Base-by-base conservation (phyloP, 1,139 yeast species). In the Hanseniaspora gamundiae region DNA sequence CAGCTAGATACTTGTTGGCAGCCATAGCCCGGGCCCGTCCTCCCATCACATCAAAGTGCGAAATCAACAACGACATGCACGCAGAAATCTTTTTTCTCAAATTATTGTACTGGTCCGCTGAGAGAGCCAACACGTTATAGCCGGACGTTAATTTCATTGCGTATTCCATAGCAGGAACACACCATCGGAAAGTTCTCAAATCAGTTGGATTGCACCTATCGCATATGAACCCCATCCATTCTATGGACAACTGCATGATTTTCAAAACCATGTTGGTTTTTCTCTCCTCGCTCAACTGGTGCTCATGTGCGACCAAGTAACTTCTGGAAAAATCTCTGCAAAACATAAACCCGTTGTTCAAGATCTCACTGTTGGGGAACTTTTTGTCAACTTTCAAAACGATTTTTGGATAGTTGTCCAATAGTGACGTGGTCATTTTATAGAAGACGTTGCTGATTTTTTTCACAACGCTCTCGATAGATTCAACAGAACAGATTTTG, bases 21-120 rank as follows among this genome's bases (percentile, higher is more conserved):
- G 87, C 87, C 48, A 85, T 93, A 57, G 82, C 83, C 6, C 58
- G 56, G 4, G 95, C 83, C 55, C 97, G 73, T 0, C 97, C 96
- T 44, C 98, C 98, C 95, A 91, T 91, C 46, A 91, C 87, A 65
- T 91, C 98, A 58, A 91, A 91, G 65, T 91, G 98, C 0, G 96
- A 85, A 51, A 91, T 88, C 49, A 91, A 70, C 44, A 91, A 68
- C 1, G 96, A 80, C 93, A 91, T 87, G 62, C 97, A 87, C 2
- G 94, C 84, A 0, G 97, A 95, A 39, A 91, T 95, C 58, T 86
- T 87, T 45, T 77, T 72, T 53, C 87, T 80, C 53, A 91, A 67
- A 42, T 71, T 67, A 46, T 74, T 69, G 58, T 88, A 91, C 56
- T 84, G 91, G 20, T 78, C 84, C 49, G 85, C 86, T 47, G 76